Percentiles rank a stretch among this genome's conserved stretches.
Evolutionary conservation across 164 flowering plant genomes (phyloP).

Genomic region (Magnolia officinalis): DNA sequence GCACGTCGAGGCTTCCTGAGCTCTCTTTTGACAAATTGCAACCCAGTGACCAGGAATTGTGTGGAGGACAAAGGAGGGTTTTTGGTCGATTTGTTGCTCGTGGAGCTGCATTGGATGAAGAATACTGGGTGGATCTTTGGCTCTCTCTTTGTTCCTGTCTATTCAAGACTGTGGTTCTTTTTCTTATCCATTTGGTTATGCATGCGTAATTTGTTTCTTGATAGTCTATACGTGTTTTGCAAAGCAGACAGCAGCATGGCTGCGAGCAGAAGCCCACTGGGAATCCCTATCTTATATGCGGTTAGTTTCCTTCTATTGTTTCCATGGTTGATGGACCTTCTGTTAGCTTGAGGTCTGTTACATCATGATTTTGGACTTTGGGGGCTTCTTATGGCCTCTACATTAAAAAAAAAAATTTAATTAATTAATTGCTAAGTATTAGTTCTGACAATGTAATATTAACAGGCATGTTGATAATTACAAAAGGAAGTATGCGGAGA

Average conservation of each 20-base stretch:
- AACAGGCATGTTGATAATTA: slow-evolving; percentile 52
- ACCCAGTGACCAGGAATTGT: slow-evolving; percentile 41
- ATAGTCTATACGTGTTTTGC: slow-evolving; percentile 12
- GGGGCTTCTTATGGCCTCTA: no score
- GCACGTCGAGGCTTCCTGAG: slow-evolving; percentile 37
- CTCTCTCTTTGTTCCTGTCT: background rate
- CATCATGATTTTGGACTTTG: no score
- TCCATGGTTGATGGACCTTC: background rate
- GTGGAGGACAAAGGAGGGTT: slow-evolving; percentile 27
- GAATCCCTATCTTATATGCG: slow-evolving; percentile 53
- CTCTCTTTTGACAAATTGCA: slow-evolving; percentile 51
- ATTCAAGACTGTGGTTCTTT: background rate
- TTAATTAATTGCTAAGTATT: background rate
- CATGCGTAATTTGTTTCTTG: slow-evolving; percentile 9
- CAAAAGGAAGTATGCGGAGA: slow-evolving; percentile 63
- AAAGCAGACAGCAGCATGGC: slow-evolving; percentile 72
- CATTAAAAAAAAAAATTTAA: background rate
- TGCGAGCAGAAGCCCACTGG: slow-evolving; percentile 69
- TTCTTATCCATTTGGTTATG: background rate
- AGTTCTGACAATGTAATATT: slow-evolving; percentile 7
- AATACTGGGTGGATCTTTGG: slow-evolving; percentile 50
- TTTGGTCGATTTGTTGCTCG: slow-evolving; percentile 58
- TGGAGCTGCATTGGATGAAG: slow-evolving; percentile 63
- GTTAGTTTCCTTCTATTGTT: slow-evolving; percentile 26
- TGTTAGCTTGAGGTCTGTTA: no score